Evolutionary conservation across 1,284 basidiomycete species (phyloP).

Genomic region (Laetiporus sulphureus): DNA sequence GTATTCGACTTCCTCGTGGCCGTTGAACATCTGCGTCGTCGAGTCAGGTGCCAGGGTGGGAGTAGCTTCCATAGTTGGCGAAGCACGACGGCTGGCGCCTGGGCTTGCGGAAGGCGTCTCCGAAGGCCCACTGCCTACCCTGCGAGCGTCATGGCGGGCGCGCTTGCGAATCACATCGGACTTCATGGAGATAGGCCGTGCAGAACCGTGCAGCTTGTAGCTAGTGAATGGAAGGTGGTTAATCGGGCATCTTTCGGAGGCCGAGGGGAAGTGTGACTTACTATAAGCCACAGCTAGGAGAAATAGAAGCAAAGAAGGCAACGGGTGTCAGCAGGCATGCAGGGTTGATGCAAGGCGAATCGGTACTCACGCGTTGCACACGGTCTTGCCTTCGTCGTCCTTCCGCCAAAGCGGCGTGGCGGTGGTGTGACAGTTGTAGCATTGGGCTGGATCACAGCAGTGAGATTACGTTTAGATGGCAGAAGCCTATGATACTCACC

Average conservation of each 20-base stretch:
- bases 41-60: constrained; percentile 63
- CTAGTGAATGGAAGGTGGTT: constrained; percentile 24
- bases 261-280: constrained; percentile 28
- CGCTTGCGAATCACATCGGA: constrained; percentile 80
- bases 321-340: neutral
- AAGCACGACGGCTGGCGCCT: constrained; percentile 64
- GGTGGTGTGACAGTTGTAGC: constrained; percentile 86
- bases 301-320: neutral
- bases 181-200: constrained; percentile 81
- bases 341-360: constrained; percentile 2
- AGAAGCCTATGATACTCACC: constrained; percentile 19
- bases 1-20: constrained; percentile 34
- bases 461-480: constrained; percentile 11
- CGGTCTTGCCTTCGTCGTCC: constrained; percentile 87
- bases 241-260: neutral
- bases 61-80: constrained; percentile 51
- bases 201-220: constrained; percentile 76
- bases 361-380: constrained; percentile 79
- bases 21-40: constrained; percentile 45
- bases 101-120: constrained; percentile 68
- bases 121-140: constrained; percentile 37
- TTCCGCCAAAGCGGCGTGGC: constrained; percentile 89
- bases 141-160: constrained; percentile 66
- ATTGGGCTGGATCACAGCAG: constrained; percentile 50
- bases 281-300: constrained; percentile 43